Percentiles rank a stretch among this genome's conserved stretches.
phyloP scores from a whole-genome alignment of 345 rosid species.

The Abelmoschus esculentus region DNA sequence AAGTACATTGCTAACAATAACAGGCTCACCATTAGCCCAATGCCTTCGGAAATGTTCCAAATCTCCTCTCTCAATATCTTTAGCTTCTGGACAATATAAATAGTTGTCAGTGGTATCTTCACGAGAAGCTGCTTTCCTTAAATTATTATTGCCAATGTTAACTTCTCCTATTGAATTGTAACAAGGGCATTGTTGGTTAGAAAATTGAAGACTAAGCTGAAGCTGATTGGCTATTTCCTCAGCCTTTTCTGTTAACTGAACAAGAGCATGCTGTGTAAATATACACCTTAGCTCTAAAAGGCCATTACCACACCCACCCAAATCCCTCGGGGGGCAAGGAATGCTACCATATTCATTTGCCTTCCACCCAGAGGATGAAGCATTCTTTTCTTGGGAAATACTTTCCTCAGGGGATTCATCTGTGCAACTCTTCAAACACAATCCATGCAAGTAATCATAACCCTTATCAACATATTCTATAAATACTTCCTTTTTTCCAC shows the following conservation, averaged over 20 bases:
- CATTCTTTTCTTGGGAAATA: background rate
- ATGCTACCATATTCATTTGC: constrained; percentile 32
- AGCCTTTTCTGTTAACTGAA: constrained; percentile 29
- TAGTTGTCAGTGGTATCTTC: constrained; percentile 37
- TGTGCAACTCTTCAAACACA: background rate
- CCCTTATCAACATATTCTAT: constrained; percentile 16
- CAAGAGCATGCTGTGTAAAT: constrained; percentile 23
- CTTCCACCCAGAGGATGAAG: constrained; percentile 26
- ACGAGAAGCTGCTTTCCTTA: constrained; percentile 38
- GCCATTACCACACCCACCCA: constrained; percentile 33
- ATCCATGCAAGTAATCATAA: constrained; percentile 29
- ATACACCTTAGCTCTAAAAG: constrained; percentile 28
- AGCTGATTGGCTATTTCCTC: constrained; percentile 21
- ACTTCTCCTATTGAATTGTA: constrained; percentile 16
- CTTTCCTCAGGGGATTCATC: background rate
- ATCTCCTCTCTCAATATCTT: constrained; percentile 28
- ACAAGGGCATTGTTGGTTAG: constrained; percentile 26
- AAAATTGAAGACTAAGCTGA: background rate
- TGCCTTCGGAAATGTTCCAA: constrained; percentile 51
- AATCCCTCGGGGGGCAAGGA: constrained; percentile 25
- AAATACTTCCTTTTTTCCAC: constrained; percentile 15
- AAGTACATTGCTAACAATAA: constrained; percentile 46
- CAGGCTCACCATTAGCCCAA: constrained; percentile 58
- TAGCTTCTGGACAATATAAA: constrained; percentile 38
- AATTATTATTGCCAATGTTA: constrained; percentile 16